Percentiles rank a stretch among this genome's conserved stretches.
These are phyloP conservation scores for Sporothrix brunneoviolacea DNA, from an alignment of 2,329 filamentous ascomycete species.

Conservation along the genomic window DNA sequence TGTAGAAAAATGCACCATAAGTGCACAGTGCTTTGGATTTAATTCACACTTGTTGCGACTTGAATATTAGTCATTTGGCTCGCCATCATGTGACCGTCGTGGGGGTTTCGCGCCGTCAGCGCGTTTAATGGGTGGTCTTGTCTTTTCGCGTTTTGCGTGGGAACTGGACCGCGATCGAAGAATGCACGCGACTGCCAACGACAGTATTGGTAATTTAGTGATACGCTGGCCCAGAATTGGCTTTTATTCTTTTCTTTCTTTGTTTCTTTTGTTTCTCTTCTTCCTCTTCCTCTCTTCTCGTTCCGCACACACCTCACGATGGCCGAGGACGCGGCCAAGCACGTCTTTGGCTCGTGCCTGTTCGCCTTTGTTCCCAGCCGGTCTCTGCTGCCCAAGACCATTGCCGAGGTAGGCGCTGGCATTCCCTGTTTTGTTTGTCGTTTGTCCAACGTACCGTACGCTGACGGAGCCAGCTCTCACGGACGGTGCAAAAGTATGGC, in stretches of 20 bases:
- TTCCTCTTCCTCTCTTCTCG: neutral
- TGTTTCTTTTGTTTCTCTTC: neutral
- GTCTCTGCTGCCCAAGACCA: conserved; percentile 32
- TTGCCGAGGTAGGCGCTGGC: conserved; percentile 31
- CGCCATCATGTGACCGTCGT: conserved; percentile 18
- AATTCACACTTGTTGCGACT: too few relatives aligned
- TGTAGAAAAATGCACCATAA: too few relatives aligned
- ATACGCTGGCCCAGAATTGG: too few relatives aligned
- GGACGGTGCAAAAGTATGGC: conserved; percentile 42
- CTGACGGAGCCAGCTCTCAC: conserved; percentile 31
- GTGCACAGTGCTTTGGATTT: too few relatives aligned
- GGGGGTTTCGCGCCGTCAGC: conserved; percentile 18
- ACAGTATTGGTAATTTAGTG: too few relatives aligned
- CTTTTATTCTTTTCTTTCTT: too few relatives aligned
- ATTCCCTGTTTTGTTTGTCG: neutral
- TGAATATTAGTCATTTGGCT: too few relatives aligned
- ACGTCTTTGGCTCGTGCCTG: conserved; percentile 36
- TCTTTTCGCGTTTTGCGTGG: conserved; percentile 9
- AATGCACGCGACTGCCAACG: neutral
- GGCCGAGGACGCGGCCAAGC: conserved; percentile 26
- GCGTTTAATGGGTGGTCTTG: conserved; percentile 8
- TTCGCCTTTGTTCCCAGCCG: conserved; percentile 41
- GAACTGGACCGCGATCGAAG: neutral
- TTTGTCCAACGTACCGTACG: too few relatives aligned
- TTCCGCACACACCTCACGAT: conserved; percentile 10